Base-by-base conservation (phyloP, 768 basidiomycete genomes). In the Psilocybe sp. region DNA sequence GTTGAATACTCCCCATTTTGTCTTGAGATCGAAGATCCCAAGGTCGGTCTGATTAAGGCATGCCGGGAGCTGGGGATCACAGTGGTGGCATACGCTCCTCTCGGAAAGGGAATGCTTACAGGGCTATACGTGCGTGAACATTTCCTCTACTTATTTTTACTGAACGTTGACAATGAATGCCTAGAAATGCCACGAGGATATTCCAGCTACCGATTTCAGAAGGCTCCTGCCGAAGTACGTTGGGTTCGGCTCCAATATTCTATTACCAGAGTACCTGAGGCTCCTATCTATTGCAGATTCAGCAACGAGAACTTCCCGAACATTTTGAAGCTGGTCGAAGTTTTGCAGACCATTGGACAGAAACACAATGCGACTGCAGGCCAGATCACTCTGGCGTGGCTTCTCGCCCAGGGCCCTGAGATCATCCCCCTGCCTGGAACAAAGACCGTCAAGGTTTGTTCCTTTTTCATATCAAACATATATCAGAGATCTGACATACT, bases 1-100 rank as follows among this genome's bases (percentile, higher is more conserved):
- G 66, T 78, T 23, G 78, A 80, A 52, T 80, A 78, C 55, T 76
- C 74, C 0, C 72, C 78, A 4, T 78, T 78, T 59, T 69, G 69
- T 3, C 64, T 79, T 8, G 72, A 74, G 31, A 71, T 78, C 40
- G 78, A 79, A 55, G 65, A 72, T 45, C 59, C 66, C 12, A 68
- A 71, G 51, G 69, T 75, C 40, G 63, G 55, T 5, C 56, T 81
- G 0, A 60, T 78, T 40, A 61, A 69, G 20, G 71, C 76, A 1
- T 71, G 70, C 9, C 61, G 74, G 20, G 79, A 80, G 54, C 63
- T 81, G 5, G 76, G 77, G 13, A 67, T 79, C 35, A 68, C 71
- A 37, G 66, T 78, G 28, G 62, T 82, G 8, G 75, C 75, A 1
- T 82, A 79, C 48, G 70, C 72, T 2, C 80, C 80, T 3, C 65